Conservation (phyloP, 2,329 filamentous ascomycete species). For the Fusarium protoensiforme region DNA sequence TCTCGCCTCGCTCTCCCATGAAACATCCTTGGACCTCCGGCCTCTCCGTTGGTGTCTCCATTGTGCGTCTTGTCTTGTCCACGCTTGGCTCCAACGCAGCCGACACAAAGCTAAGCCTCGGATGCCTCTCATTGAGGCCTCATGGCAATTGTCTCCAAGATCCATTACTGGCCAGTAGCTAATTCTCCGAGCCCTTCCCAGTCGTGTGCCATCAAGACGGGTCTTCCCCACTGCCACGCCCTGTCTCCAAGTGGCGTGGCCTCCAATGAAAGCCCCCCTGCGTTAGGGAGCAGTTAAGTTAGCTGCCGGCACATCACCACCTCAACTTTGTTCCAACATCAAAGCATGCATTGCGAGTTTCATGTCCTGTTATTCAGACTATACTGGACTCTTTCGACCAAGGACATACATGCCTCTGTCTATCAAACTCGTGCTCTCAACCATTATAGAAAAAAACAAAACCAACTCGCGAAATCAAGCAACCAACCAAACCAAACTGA, state of each 20-base stretch:
- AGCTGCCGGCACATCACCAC: neutral
- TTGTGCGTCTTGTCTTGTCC: neutral
- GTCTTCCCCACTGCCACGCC: slow-evolving; percentile 1
- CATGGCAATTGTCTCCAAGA: neutral
- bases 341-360: neutral
- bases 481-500: slow-evolving; percentile 4
- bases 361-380: slow-evolving; percentile 7
- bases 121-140: slow-evolving; percentile 7
- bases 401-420: neutral
- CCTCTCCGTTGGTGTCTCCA: neutral
- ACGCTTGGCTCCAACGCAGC: neutral
- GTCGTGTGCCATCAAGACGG: slow-evolving; percentile 11
- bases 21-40: neutral
- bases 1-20: neutral
- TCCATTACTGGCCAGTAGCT: neutral
- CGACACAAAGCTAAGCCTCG: neutral
- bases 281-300: neutral
- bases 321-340: slow-evolving; percentile 30
- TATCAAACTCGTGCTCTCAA: neutral
- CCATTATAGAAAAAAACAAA: slow-evolving; percentile 2
- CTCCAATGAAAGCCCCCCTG: slow-evolving; percentile 4
- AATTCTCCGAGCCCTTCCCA: neutral
- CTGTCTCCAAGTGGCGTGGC: slow-evolving; percentile 6
- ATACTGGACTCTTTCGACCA: neutral
- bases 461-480: slow-evolving; percentile 16